A percentile compares a stretch with the other conserved stretches of the same genome.
phyloP scores from a whole-genome alignment of 2,329 filamentous ascomycete species.

The Aspergillus ibericus region DNA sequence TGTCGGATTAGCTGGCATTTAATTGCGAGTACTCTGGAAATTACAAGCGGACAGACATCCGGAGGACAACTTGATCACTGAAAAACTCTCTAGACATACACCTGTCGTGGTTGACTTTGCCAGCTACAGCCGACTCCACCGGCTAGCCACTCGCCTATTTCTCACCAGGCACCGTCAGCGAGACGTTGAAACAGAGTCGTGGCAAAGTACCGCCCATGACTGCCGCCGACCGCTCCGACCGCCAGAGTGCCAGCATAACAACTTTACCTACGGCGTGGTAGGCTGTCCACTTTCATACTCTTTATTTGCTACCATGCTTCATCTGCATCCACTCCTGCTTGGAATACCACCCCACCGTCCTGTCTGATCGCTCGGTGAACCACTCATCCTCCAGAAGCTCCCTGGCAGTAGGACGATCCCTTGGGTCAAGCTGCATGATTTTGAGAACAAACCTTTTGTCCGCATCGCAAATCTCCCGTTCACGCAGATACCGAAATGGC shows the following conservation, averaged over 20 bases:
- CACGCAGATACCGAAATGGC: constrained; percentile 19
- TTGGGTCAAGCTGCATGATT: constrained; percentile 48
- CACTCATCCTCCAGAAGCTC: constrained; percentile 35
- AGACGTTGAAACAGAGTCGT: not conserved
- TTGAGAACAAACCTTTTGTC: constrained; percentile 35
- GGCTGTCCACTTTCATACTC: too few species aligned
- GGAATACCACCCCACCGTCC: not conserved
- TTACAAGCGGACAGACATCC: too few species aligned
- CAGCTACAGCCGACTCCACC: not conserved
- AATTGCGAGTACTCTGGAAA: too few species aligned
- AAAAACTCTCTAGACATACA: not conserved
- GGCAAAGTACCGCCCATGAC: not conserved
- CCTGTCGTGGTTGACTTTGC: not conserved
- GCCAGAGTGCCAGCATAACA: too few species aligned
- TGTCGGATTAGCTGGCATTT: too few species aligned
- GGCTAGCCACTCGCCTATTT: too few species aligned
- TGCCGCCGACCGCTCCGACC: not conserved
- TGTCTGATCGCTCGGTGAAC: not conserved
- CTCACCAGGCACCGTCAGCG: too few species aligned
- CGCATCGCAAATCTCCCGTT: constrained; percentile 13
- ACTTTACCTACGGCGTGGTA: too few species aligned
- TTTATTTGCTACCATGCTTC: too few species aligned
- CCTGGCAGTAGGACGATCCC: constrained; percentile 43
- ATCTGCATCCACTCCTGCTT: not conserved
- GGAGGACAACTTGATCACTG: not conserved